These are phyloP conservation scores for Aspergillus kassunensis DNA, from an alignment of 495 filamentous ascomycete genomes.

Conservation along the genomic window DNA sequence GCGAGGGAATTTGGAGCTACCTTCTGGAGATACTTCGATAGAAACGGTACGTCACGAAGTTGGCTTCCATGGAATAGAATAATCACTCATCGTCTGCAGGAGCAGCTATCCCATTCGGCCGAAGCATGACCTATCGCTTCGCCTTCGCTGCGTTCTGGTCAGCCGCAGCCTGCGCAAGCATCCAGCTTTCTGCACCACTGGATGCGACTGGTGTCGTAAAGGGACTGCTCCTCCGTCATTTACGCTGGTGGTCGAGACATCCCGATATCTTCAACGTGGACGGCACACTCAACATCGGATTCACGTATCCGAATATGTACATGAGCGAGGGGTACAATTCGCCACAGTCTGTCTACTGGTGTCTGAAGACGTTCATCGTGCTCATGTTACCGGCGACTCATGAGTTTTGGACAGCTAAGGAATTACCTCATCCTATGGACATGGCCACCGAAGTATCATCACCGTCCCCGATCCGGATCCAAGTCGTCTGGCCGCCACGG, in stretches of 20 bases:
- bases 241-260: conserved; percentile 72
- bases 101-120: conserved; percentile 60
- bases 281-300: conserved; percentile 69
- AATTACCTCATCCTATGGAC: conserved; percentile 43
- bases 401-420: conserved; percentile 64
- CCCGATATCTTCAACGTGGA: conserved; percentile 43
- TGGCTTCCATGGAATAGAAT: too few species aligned
- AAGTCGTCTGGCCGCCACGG: conserved; percentile 31
- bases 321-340: conserved; percentile 74
- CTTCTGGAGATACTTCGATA: conserved; percentile 60
- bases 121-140: conserved; percentile 70
- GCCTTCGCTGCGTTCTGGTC: conserved; percentile 75
- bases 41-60: conserved; percentile 7
- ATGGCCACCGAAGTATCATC: too few species aligned
- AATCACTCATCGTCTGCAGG: background rate
- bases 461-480: background rate
- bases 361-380: conserved; percentile 65
- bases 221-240: conserved; percentile 64
- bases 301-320: conserved; percentile 73
- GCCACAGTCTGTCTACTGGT: conserved; percentile 67
- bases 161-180: conserved; percentile 61
- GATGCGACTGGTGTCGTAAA: conserved; percentile 54
- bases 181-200: conserved; percentile 56
- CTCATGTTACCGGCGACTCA: conserved; percentile 59
- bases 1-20: conserved; percentile 59